A percentile compares a stretch with the other conserved stretches of the same genome.
phyloP scores from a whole-genome alignment of 2,329 filamentous ascomycete species.

The Aureobasidium sp. region DNA sequence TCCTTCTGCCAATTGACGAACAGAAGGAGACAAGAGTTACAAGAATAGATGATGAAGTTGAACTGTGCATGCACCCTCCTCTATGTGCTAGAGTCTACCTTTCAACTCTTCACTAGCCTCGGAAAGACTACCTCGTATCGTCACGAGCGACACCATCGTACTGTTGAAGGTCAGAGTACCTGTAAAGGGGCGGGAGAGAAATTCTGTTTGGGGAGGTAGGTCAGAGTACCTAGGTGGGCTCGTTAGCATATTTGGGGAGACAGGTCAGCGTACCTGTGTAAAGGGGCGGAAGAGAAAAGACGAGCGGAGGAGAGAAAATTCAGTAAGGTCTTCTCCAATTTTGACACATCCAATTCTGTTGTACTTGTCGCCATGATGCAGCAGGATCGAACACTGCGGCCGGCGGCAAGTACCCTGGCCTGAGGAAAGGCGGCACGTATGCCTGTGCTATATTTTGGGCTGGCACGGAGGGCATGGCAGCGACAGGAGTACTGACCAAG shows the following conservation, averaged over 20 bases:
- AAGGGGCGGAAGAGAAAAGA: neutral
- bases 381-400: too few species aligned
- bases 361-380: too few species aligned
- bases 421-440: too few species aligned
- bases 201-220: neutral
- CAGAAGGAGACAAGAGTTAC: constrained; percentile 5
- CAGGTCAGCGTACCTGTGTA: constrained; percentile 1
- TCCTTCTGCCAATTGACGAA: neutral
- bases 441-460: too few species aligned
- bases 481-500: too few species aligned
- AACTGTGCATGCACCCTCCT: constrained; percentile 3
- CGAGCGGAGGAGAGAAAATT: neutral
- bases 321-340: neutral
- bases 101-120: constrained; percentile 3
- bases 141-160: constrained; percentile 6
- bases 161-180: constrained; percentile 13
- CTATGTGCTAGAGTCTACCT: neutral
- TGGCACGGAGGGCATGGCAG: neutral
- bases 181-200: neutral
- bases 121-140: neutral
- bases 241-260: neutral
- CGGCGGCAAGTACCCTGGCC: too few species aligned
- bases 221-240: neutral
- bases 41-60: neutral
- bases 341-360: too few species aligned